These are phyloP conservation scores for Eutrema salsugineum DNA, from an alignment of 441 rosid species.

Conservation along the genomic window DNA sequence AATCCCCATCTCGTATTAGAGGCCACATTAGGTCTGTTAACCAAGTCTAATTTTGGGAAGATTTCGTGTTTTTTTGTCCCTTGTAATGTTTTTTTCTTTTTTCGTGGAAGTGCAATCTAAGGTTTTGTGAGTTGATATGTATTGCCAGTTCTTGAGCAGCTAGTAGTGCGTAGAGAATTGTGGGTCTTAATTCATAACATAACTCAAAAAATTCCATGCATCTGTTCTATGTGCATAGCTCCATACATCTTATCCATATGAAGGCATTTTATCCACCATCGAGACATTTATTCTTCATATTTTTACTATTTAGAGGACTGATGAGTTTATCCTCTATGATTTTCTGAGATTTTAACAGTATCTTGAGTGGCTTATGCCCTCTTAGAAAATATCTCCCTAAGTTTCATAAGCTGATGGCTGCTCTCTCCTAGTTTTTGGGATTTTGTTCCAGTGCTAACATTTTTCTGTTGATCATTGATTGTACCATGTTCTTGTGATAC, in stretches of 20 bases:
- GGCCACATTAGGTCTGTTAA: conserved; percentile 80
- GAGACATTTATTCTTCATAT: background rate
- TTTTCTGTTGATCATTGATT: conserved; percentile 16
- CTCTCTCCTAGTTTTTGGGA: conserved; percentile 1
- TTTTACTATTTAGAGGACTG: background rate
- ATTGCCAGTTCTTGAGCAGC: background rate
- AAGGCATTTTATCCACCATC: background rate
- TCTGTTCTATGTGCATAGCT: conserved; percentile 4
- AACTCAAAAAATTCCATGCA: background rate
- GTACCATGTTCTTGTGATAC: background rate
- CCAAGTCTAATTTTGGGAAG: conserved; percentile 1
- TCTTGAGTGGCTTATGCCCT: background rate
- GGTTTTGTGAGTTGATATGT: conserved; percentile 14
- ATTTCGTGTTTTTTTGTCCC: background rate
- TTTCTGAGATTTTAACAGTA: background rate
- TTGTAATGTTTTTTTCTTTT: background rate
- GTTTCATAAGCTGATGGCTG: background rate
- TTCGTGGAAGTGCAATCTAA: background rate
- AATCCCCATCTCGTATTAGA: conserved; percentile 84
- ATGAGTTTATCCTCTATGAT: background rate
- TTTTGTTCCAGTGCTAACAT: conserved; percentile 14
- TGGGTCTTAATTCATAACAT: conserved; percentile 7
- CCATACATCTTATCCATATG: background rate
- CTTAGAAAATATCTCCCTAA: background rate
- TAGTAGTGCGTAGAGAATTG: background rate